Conservation (phyloP, 148 eudicot species). For the Drosera capensis region DNA sequence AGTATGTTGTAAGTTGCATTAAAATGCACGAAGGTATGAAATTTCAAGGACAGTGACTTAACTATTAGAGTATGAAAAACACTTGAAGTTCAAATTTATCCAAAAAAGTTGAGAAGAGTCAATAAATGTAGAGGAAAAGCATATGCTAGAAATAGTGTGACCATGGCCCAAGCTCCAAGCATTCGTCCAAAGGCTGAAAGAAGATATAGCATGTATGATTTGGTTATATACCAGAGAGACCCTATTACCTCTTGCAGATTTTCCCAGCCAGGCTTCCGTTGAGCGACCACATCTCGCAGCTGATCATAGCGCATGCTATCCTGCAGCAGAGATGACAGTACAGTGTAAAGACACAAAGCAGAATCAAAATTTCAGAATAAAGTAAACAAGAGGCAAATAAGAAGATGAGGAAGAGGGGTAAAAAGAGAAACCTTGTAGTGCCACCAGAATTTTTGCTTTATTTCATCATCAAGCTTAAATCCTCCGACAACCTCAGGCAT, state of each 20-base stretch:
- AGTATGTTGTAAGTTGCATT: not conserved
- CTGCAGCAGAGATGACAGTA: conserved; percentile 17
- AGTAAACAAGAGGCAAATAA: too few relatives aligned
- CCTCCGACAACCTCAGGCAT: conserved; percentile 93
- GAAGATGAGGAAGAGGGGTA: not conserved
- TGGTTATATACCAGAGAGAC: not conserved
- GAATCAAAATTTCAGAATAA: too few relatives aligned
- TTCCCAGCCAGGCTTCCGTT: conserved; percentile 87
- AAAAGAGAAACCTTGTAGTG: conserved; percentile 63
- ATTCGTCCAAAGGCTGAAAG: not conserved
- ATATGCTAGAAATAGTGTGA: too few relatives aligned
- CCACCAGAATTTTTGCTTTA: conserved; percentile 93
- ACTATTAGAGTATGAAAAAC: too few relatives aligned
- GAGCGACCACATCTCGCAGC: conserved; percentile 62
- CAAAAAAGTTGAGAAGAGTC: too few relatives aligned
- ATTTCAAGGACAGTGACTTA: too few relatives aligned
- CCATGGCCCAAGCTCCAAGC: too few relatives aligned
- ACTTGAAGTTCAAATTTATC: too few relatives aligned
- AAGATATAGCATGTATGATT: not conserved
- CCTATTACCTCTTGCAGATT: conserved; percentile 60
- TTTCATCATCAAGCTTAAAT: conserved; percentile 70
- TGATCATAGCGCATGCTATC: conserved; percentile 84
- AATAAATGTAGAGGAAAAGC: too few relatives aligned
- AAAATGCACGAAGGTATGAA: too few relatives aligned
- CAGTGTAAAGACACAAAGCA: too few relatives aligned